Conservation (phyloP, 2,329 filamentous ascomycete genomes). For the Nigrospora osmanthi region DNA sequence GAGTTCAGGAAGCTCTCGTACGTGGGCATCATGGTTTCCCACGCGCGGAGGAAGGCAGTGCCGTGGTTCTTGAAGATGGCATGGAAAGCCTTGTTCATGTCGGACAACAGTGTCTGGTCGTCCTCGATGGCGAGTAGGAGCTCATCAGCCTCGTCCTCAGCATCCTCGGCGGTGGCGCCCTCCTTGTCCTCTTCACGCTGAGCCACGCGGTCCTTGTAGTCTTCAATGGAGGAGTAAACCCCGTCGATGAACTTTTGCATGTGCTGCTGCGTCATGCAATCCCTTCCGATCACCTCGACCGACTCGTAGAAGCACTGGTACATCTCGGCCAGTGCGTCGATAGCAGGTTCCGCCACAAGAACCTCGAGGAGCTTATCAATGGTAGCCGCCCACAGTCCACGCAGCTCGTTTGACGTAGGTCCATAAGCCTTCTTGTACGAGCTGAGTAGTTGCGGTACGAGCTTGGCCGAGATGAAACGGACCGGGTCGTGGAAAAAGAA, state of each 20-base stretch:
- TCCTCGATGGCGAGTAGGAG: slow-evolving; percentile 89
- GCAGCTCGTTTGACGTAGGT: slow-evolving; percentile 67
- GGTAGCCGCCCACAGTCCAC: slow-evolving; percentile 75
- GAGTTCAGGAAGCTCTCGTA: slow-evolving; percentile 82
- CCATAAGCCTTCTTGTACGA: slow-evolving; percentile 92
- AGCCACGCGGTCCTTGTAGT: slow-evolving; percentile 83
- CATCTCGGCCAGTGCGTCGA: slow-evolving; percentile 96
- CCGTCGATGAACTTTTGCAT: slow-evolving; percentile 85
- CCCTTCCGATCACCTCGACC: slow-evolving; percentile 84
- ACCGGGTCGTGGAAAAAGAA: slow-evolving; percentile 99
- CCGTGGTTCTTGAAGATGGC: slow-evolving; percentile 98
- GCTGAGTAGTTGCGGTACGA: slow-evolving; percentile 86
- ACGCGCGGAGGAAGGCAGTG: slow-evolving; percentile 72
- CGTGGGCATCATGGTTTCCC: slow-evolving; percentile 77
- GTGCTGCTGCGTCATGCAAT: slow-evolving; percentile 68
- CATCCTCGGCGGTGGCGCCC: slow-evolving; percentile 68
- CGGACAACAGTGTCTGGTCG: slow-evolving; percentile 89
- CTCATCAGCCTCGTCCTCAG: slow-evolving; percentile 83
- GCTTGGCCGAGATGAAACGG: slow-evolving; percentile 86
- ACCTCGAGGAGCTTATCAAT: slow-evolving; percentile 91
- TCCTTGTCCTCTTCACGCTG: slow-evolving; percentile 77
- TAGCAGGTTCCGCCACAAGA: slow-evolving; percentile 84
- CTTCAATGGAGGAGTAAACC: slow-evolving; percentile 77
- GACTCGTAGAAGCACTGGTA: slow-evolving; percentile 99
- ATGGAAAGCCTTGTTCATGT: slow-evolving; percentile 99